These are phyloP conservation scores for Hanseniaspora occidentalis DNA, from an alignment of 805 yeast genomes.

Conservation along the genomic window DNA sequence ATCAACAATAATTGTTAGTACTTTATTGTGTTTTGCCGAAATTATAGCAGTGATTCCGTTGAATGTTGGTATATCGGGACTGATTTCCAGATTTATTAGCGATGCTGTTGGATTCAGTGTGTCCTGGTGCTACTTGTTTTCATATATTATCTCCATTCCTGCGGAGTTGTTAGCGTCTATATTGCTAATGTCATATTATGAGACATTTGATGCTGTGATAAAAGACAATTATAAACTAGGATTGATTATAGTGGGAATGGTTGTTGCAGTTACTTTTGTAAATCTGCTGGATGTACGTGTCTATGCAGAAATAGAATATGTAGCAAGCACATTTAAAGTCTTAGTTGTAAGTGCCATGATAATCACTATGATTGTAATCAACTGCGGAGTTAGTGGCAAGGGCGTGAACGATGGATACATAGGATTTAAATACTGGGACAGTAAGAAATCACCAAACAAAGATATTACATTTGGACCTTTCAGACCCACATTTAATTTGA, in stretches of 20 bases:
- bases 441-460: constrained; percentile 27
- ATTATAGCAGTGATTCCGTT: constrained; percentile 70
- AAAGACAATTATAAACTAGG: constrained; percentile 28
- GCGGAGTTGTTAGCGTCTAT: constrained; percentile 74
- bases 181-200: constrained; percentile 59
- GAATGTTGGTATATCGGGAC: constrained; percentile 68
- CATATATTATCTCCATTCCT: constrained; percentile 62
- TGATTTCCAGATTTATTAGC: constrained; percentile 63
- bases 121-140: constrained; percentile 64
- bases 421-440: constrained; percentile 60
- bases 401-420: constrained; percentile 28
- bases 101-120: constrained; percentile 67
- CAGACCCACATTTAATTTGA: constrained; percentile 53
- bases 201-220: constrained; percentile 35
- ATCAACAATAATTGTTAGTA: constrained; percentile 52
- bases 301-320: constrained; percentile 63
- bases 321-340: constrained; percentile 47
- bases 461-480: constrained; percentile 50
- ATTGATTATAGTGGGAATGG: constrained; percentile 38
- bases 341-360: constrained; percentile 38
- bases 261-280: constrained; percentile 26
- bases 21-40: constrained; percentile 68
- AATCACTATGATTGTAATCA: constrained; percentile 48
- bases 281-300: constrained; percentile 57
- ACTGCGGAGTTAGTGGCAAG: constrained; percentile 34